These are phyloP conservation scores for Naematelia aurantialba DNA, from an alignment of 768 basidiomycete species.

Conservation along the genomic window DNA sequence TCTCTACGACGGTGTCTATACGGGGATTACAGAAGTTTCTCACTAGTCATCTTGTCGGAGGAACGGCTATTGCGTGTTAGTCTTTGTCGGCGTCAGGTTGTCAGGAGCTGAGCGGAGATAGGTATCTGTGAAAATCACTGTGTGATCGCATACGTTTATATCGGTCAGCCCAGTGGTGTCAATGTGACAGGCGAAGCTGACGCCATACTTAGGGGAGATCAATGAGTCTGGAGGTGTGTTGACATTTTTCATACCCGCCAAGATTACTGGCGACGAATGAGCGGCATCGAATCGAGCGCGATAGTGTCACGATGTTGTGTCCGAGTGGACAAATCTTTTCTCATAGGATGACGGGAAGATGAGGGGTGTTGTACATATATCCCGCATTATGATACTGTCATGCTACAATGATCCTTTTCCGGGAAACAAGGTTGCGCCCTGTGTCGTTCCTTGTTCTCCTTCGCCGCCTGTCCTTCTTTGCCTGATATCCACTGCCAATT, in stretches of 20 bases:
- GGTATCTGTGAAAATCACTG: constrained; percentile 48
- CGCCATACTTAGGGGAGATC: constrained; percentile 32
- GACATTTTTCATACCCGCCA: constrained; percentile 49
- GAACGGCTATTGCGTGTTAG: constrained; percentile 43
- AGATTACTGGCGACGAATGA: constrained; percentile 28
- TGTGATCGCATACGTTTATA: constrained; percentile 50
- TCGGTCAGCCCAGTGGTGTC: constrained; percentile 31
- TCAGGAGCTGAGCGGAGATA: constrained; percentile 9
- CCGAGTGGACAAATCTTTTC: too few species aligned
- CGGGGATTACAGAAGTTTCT: constrained; percentile 46
- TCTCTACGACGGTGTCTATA: constrained; percentile 37
- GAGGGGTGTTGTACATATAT: neutral
- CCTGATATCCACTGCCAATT: too few species aligned
- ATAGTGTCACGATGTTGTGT: neutral
- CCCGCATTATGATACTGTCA: neutral
- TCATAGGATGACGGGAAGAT: too few species aligned
- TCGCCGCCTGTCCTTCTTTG: too few species aligned
- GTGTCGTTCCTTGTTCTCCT: too few species aligned
- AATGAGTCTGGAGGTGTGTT: constrained; percentile 47
- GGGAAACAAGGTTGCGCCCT: too few species aligned
- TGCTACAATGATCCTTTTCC: neutral
- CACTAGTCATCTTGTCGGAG: constrained; percentile 41
- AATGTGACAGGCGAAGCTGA: constrained; percentile 7
- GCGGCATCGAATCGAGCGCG: neutral
- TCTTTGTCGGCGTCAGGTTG: neutral